Base-by-base conservation (phyloP, 2,329 filamentous ascomycete species). In the Pezicula carpinea region DNA sequence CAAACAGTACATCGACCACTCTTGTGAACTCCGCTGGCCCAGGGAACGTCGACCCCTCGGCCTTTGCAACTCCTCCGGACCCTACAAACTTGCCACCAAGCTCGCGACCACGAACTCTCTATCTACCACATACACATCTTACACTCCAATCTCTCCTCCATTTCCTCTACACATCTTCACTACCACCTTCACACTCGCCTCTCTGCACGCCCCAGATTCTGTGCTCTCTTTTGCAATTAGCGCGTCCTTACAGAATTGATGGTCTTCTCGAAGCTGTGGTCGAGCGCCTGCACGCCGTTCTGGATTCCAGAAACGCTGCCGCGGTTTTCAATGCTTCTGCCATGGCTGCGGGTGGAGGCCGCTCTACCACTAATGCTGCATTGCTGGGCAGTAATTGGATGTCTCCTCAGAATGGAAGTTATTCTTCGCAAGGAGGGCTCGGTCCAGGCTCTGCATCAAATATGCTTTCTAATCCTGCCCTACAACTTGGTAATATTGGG, bases 301-400 rank as follows among this genome's bases (percentile, higher is more conserved):
- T 99, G 4, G 93, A 99, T 64, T 93, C 89, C 40, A 80, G 92
- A 39, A 99, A 97, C 57, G 92, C 93, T 0, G 93, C 93, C 0
- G 93, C 93, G 5, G 91, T 99, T 0, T 99, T 99, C 74, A 99
- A 99, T 56, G 93, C 93, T 0, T 93, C 92, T 0, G 93, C 93
- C 44, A 97, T 97, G 93, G 93, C 91, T 0, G 93, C 93, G 1
- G 93, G 93, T 10, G 91, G 93, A 21, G 93, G 93, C 0, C 82
- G 90, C 40, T 87, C 88, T 40, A 88, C 92, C 22, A 83, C 86
- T 44, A 53, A 55, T n/a, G 48, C 48, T 1, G 52, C 56, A 6
- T 82, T 81, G 48, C 62, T 70, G 15, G 61, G 53, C 7, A 58
- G 65, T 19, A 82, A 83, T 59, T 82, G 76, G 63, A 41, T 55